Evolutionary conservation across 164 flowering plant genomes (phyloP).

Genomic region (Berberis vulgaris): DNA sequence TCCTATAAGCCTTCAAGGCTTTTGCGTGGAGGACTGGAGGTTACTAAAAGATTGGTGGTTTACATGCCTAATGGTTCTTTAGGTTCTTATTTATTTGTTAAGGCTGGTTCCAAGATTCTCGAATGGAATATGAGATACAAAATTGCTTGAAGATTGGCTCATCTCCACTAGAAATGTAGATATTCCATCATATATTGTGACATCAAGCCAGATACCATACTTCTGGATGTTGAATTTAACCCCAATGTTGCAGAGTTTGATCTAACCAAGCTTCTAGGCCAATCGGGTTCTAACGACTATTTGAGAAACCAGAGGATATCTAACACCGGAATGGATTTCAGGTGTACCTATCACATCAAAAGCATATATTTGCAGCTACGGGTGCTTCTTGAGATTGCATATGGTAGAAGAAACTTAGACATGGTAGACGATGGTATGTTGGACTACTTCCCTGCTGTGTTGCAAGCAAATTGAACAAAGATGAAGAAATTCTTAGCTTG

Average conservation of each 20-base stretch:
- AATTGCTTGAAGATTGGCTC: too few species aligned
- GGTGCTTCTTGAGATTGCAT: neutral
- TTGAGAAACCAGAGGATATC: too few species aligned
- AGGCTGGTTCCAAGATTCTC: too few species aligned
- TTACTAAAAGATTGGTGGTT: too few species aligned
- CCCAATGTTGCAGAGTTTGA: neutral
- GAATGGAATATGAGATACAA: too few species aligned
- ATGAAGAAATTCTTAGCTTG: slow-evolving; percentile 5
- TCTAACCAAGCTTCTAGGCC: neutral
- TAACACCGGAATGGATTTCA: neutral
- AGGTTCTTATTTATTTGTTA: too few species aligned
- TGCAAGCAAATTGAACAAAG: slow-evolving; percentile 1
- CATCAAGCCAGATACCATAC: neutral
- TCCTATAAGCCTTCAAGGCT: too few species aligned
- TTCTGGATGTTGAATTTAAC: neutral
- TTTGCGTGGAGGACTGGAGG: too few species aligned
- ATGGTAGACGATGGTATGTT: neutral
- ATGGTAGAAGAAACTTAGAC: neutral
- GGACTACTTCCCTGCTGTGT: neutral
- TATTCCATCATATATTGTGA: neutral
- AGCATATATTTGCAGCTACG: neutral
- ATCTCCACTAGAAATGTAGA: too few species aligned
- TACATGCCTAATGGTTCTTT: too few species aligned
- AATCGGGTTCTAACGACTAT: neutral
- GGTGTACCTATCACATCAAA: neutral